Percentiles rank a stretch among this genome's conserved stretches.
phyloP scores from a whole-genome alignment of 2,329 filamentous ascomycete species.

The Orbilia oligospora region DNA sequence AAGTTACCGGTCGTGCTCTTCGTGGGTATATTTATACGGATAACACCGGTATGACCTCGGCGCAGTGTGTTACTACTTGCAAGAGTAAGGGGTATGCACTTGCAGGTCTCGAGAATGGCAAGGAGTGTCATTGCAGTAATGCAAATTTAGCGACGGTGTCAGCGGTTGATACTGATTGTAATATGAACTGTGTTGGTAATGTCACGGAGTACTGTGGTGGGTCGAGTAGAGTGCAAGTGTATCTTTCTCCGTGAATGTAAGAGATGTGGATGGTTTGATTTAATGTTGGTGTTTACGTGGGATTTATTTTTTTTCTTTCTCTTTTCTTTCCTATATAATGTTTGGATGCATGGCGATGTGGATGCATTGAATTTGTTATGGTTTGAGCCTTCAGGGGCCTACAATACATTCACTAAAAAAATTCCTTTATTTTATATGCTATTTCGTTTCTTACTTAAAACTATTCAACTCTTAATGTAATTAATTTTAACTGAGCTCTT shows the following conservation, averaged over 20 bases:
- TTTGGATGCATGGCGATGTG: conserved; percentile 18
- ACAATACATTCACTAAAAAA: background rate
- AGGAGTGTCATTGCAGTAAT: conserved; percentile 39
- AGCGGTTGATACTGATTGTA: conserved; percentile 14
- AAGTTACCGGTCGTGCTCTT: conserved; percentile 41
- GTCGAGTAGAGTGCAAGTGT: conserved; percentile 36
- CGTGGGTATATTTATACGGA: conserved; percentile 30
- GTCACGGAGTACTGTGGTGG: conserved; percentile 45
- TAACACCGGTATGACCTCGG: conserved; percentile 37
- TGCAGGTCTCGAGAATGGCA: conserved; percentile 35
- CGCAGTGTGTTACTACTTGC: conserved; percentile 31
- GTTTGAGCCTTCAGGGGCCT: background rate
- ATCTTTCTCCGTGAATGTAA: conserved; percentile 18
- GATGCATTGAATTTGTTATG: background rate
- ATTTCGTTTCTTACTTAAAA: background rate
- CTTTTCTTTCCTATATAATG: too few relatives aligned
- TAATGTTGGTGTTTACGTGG: conserved; percentile 10
- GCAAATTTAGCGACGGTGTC: conserved; percentile 28
- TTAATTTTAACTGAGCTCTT: too few relatives aligned
- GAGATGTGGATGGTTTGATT: background rate
- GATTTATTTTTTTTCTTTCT: background rate
- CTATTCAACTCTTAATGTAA: background rate
- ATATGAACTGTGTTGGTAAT: conserved; percentile 43
- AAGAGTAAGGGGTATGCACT: conserved; percentile 36
- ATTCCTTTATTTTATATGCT: conserved; percentile 2